A percentile compares a stretch with the other conserved stretches of the same genome.
phyloP scores from a whole-genome alignment of 2,329 filamentous ascomycete genomes.

The Claviceps purpurea region DNA sequence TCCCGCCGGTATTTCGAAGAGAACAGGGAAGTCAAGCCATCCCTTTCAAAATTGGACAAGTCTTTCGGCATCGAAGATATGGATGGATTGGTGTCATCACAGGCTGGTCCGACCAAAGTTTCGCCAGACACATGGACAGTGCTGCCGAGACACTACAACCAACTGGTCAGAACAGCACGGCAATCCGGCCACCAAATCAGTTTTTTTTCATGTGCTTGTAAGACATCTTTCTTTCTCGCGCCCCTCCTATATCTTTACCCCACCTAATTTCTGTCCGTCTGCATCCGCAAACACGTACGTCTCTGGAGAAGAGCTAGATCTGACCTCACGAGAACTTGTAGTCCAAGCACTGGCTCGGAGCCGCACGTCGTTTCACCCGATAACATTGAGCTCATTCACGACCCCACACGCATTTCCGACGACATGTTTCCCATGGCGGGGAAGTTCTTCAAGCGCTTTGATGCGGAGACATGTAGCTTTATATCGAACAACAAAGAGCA shows the following conservation, averaged over 20 bases:
- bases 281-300: not conserved
- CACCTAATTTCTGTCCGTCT: not conserved
- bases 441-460: slow-evolving; percentile 80
- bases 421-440: slow-evolving; percentile 59
- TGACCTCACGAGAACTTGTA: slow-evolving; percentile 5
- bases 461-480: slow-evolving; percentile 51
- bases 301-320: not conserved
- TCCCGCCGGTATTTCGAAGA: slow-evolving; percentile 23
- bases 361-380: slow-evolving; percentile 44
- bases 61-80: slow-evolving; percentile 75
- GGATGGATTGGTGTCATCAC: slow-evolving; percentile 69
- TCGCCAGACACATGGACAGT: slow-evolving; percentile 14
- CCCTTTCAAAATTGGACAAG: slow-evolving; percentile 59
- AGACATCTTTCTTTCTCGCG: slow-evolving; percentile 24
- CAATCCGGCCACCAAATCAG: slow-evolving; percentile 15
- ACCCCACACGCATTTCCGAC: slow-evolving; percentile 33
- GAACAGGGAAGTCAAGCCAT: slow-evolving; percentile 13
- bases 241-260: not conserved
- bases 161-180: slow-evolving; percentile 4
- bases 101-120: slow-evolving; percentile 58
- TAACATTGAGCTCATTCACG: slow-evolving; percentile 55
- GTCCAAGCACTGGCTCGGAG: slow-evolving; percentile 20
- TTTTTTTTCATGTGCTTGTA: slow-evolving; percentile 77
- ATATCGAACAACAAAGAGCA: slow-evolving; percentile 70
- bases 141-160: slow-evolving; percentile 14